Conservation (phyloP, 257 asterid genomes). For the Plantago ovata region DNA sequence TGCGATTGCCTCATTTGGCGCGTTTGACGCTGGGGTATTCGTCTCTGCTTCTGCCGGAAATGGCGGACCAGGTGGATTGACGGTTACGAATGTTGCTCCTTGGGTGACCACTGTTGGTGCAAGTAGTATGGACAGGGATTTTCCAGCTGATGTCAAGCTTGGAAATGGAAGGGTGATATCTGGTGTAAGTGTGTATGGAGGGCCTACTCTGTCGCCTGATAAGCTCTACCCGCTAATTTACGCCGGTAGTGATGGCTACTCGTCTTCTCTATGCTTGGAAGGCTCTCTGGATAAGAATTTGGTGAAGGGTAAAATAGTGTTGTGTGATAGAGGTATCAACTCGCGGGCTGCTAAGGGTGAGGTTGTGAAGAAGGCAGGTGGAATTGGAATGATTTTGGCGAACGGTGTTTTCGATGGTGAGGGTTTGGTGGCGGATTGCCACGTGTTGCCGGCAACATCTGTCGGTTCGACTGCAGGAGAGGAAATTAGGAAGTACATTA, state of each 20-base stretch:
- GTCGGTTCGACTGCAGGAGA: constrained; percentile 64
- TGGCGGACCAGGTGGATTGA: constrained; percentile 81
- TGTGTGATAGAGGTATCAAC: constrained; percentile 80
- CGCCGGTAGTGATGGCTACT: constrained; percentile 82
- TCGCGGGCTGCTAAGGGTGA: constrained; percentile 79
- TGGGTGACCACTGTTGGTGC: constrained; percentile 96
- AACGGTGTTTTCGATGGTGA: constrained; percentile 84
- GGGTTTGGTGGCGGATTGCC: constrained; percentile 84
- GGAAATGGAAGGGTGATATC: constrained; percentile 58
- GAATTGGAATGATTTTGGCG: constrained; percentile 76
- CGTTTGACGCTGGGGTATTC: constrained; percentile 62
- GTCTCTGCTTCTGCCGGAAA: constrained; percentile 91
- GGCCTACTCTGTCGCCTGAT: constrained; percentile 55
- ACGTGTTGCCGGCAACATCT: constrained; percentile 75
- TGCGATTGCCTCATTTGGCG: constrained; percentile 77
- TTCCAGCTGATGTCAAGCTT: constrained; percentile 74
- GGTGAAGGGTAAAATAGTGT: constrained; percentile 60
- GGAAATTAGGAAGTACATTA: constrained; percentile 63
- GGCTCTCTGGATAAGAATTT: constrained; percentile 58
- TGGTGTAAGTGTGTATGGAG: constrained; percentile 74
- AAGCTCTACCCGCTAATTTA: constrained; percentile 62
- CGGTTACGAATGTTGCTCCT: constrained; percentile 83
- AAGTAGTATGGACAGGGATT: constrained; percentile 76
- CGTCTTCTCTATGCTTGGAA: constrained; percentile 72
- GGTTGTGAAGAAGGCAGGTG: constrained; percentile 90